These are phyloP conservation scores for Nitzschia sp. DNA, from an alignment of 108 stramenopile genomes.

Conservation along the genomic window DNA sequence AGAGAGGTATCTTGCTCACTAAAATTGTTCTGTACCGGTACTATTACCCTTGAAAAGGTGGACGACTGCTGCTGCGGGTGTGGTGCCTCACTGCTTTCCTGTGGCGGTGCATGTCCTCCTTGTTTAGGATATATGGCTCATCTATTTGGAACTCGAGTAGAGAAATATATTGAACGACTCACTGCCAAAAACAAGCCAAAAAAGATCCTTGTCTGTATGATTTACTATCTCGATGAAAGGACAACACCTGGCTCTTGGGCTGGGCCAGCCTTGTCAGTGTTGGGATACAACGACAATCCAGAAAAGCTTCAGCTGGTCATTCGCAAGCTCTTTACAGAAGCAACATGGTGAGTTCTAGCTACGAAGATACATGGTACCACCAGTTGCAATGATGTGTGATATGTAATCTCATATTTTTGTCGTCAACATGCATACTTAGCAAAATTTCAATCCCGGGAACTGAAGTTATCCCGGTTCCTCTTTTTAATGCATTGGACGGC, in stretches of 20 bases:
- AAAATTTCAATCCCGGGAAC: constrained; percentile 62
- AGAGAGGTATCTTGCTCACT: not conserved
- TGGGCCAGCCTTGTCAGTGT: constrained; percentile 56
- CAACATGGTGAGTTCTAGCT: constrained; percentile 42
- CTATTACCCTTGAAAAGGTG: constrained; percentile 24
- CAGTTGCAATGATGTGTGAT: no score
- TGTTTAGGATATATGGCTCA: constrained; percentile 85
- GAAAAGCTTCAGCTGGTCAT: constrained; percentile 71
- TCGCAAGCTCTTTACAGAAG: constrained; percentile 68
- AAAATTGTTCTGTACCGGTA: not conserved
- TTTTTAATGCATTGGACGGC: constrained; percentile 80
- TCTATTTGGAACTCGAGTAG: constrained; percentile 75
- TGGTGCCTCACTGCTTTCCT: constrained; percentile 61
- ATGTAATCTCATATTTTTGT: no score
- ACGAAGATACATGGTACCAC: no score
- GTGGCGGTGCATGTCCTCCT: constrained; percentile 53
- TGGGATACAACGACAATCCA: constrained; percentile 82
- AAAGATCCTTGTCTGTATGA: constrained; percentile 87
- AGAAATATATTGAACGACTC: constrained; percentile 71
- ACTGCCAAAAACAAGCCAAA: constrained; percentile 76
- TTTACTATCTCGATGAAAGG: constrained; percentile 90
- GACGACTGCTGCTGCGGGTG: constrained; percentile 82
- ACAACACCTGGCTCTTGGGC: constrained; percentile 74
- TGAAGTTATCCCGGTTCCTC: constrained; percentile 78
- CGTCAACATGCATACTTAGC: no score